Percentiles rank a stretch among this genome's conserved stretches.
Evolutionary conservation across 306 rosid species (phyloP).

Genomic region (Phaseolus lunatus): DNA sequence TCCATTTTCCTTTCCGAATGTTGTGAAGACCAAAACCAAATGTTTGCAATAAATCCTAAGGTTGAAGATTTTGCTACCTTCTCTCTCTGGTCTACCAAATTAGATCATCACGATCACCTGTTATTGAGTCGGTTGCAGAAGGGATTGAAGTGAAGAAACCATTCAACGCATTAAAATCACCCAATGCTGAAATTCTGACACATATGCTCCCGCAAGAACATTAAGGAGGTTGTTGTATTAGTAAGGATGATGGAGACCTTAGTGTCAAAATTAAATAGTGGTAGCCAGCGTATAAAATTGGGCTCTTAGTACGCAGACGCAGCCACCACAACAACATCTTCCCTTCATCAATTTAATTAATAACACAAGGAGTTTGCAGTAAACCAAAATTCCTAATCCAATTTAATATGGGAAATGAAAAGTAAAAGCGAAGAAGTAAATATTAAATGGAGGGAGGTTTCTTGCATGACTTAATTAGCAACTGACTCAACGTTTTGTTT

Average conservation of each 20-base stretch:
- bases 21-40: too few species aligned
- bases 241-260: neutral
- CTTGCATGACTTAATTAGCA: neutral
- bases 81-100: neutral
- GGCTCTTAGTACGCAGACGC: neutral
- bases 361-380: neutral
- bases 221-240: slow-evolving; percentile 11
- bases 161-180: slow-evolving; percentile 20
- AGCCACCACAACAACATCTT: too few species aligned
- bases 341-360: neutral
- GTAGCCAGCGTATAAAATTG: slow-evolving; percentile 9
- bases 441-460: neutral
- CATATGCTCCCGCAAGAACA: too few species aligned
- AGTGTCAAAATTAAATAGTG: too few species aligned
- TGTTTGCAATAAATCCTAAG: too few species aligned
- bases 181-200: neutral
- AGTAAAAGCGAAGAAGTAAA: neutral
- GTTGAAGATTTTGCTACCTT: too few species aligned
- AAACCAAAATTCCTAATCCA: neutral
- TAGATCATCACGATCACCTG: slow-evolving; percentile 1
- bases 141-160: neutral
- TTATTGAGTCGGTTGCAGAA: neutral
- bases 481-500: slow-evolving; percentile 13
- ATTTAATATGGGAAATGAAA: neutral
- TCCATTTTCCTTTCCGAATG: too few species aligned